Percentiles rank a stretch among this genome's conserved stretches.
These are phyloP conservation scores for Thelonectria olida DNA, from an alignment of 2,329 filamentous ascomycete species.

Conservation along the genomic window DNA sequence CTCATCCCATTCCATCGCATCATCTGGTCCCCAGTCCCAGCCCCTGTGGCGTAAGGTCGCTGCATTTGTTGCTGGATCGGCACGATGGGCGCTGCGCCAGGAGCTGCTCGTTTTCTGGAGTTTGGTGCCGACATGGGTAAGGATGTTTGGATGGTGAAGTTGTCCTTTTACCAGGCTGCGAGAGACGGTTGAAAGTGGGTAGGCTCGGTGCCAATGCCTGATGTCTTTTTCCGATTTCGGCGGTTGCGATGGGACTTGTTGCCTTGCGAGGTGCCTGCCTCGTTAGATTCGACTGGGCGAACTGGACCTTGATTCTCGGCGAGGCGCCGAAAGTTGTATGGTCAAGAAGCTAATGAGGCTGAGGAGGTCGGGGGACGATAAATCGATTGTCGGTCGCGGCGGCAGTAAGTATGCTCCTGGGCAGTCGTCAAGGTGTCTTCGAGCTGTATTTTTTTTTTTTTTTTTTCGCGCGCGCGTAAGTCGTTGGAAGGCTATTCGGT, in stretches of 20 bases:
- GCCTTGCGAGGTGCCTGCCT: slow-evolving; percentile 19
- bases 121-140: slow-evolving; percentile 59
- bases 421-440: background rate
- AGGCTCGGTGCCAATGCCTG: slow-evolving; percentile 31
- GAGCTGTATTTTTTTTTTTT: background rate
- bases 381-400: background rate
- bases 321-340: slow-evolving; percentile 8
- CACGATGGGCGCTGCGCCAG: slow-evolving; percentile 72
- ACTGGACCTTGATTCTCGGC: slow-evolving; percentile 15
- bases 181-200: slow-evolving; percentile 14
- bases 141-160: background rate
- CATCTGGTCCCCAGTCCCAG: slow-evolving; percentile 58
- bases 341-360: slow-evolving; percentile 7
- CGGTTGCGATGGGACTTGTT: slow-evolving; percentile 16
- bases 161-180: slow-evolving; percentile 24
- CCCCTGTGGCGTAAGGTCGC: slow-evolving; percentile 55
- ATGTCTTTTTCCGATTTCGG: slow-evolving; percentile 24
- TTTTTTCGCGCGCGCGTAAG: background rate
- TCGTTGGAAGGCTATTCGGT: slow-evolving; percentile 3
- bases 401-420: background rate
- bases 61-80: slow-evolving; percentile 63
- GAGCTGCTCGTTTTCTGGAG: slow-evolving; percentile 77
- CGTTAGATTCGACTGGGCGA: slow-evolving; percentile 2
- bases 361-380: background rate
- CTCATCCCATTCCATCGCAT: slow-evolving; percentile 55